Conservation (phyloP, 2,329 filamentous ascomycete species). For the Blastomyces gilchristii region DNA sequence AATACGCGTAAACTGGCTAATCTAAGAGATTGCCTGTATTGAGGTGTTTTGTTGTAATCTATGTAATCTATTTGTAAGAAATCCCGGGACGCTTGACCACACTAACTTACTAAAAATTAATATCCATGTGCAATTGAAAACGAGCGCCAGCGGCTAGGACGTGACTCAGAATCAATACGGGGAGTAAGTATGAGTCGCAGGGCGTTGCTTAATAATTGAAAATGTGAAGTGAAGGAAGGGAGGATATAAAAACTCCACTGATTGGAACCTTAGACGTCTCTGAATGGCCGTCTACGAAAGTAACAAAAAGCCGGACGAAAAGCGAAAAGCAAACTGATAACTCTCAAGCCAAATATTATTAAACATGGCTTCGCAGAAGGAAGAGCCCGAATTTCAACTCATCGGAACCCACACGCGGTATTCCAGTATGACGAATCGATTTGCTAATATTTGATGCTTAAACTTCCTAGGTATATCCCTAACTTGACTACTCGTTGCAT, state of each 20-base stretch:
- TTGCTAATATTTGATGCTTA: neutral
- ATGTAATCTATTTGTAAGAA: too few species aligned
- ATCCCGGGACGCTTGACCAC: too few species aligned
- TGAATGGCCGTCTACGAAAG: neutral
- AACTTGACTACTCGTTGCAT: neutral
- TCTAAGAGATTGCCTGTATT: too few species aligned
- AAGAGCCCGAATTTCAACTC: conserved; percentile 21
- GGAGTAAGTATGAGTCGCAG: neutral
- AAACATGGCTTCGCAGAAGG: neutral
- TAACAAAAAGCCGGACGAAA: neutral
- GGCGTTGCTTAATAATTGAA: neutral
- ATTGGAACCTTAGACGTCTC: too few species aligned
- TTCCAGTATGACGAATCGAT: conserved; percentile 21
- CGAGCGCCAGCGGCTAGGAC: too few species aligned
- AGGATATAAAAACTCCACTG: too few species aligned
- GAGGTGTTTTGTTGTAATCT: too few species aligned
- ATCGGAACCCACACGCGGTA: conserved; percentile 26
- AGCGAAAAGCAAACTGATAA: neutral
- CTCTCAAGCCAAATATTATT: neutral
- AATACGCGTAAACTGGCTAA: too few species aligned
- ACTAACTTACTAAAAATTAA: too few species aligned
- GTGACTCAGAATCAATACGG: too few species aligned
- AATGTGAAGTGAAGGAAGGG: too few species aligned
- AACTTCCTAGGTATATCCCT: neutral
- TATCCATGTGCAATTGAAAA: too few species aligned